Evolutionary conservation across 1,139 yeast genomes (phyloP).

Genomic region (Meyerozyma carpophila): DNA sequence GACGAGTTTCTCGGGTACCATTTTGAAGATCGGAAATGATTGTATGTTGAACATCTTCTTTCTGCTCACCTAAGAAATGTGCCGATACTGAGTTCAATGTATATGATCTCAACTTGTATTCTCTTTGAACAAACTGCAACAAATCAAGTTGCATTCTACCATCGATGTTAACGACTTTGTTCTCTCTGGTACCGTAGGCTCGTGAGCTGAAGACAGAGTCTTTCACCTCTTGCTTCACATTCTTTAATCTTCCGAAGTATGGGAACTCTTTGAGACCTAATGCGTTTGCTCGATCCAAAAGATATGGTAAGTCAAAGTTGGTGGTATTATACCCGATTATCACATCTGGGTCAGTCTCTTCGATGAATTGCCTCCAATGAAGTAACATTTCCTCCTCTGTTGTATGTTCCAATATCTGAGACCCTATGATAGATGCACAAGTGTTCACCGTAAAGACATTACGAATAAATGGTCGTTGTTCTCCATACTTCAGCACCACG

Average conservation of each 20-base stretch:
- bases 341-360: conserved; percentile 88
- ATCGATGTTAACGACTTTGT: conserved; percentile 85
- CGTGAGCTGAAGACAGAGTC: conserved; percentile 86
- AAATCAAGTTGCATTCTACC: conserved; percentile 95
- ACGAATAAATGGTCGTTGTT: conserved; percentile 76
- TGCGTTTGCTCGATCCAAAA: conserved; percentile 80
- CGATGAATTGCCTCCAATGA: conserved; percentile 82
- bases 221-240: conserved; percentile 68
- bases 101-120: conserved; percentile 89
- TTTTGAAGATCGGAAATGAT: conserved; percentile 92
- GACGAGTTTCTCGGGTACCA: conserved; percentile 86
- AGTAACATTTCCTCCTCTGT: conserved; percentile 78
- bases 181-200: conserved; percentile 95
- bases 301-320: conserved; percentile 92
- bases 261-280: conserved; percentile 68
- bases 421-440: conserved; percentile 91
- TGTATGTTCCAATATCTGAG: conserved; percentile 74
- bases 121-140: conserved; percentile 89
- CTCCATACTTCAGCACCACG: conserved; percentile 83
- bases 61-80: conserved; percentile 89
- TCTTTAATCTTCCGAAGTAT: conserved; percentile 72
- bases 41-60: conserved; percentile 97
- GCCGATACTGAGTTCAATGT: conserved; percentile 95
- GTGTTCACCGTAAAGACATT: conserved; percentile 91
- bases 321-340: conserved; percentile 94